A percentile compares a stretch with the other conserved stretches of the same genome.
Conservation (phyloP, 352 stramenopile genomes). For the Phytophthora sojae region DNA sequence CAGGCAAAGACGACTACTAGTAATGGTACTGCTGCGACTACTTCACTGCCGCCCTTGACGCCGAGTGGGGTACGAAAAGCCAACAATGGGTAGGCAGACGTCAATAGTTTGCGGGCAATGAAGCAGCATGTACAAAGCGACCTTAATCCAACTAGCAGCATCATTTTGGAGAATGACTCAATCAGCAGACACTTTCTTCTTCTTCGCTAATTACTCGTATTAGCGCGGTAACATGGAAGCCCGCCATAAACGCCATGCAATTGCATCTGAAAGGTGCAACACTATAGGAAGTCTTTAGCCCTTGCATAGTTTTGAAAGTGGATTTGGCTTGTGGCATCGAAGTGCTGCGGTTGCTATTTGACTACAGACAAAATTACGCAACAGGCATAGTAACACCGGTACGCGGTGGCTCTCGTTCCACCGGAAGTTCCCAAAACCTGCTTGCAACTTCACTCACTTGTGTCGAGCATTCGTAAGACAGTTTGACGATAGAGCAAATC, state of each 20-base stretch:
- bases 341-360: neutral
- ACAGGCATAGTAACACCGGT: no score
- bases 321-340: neutral
- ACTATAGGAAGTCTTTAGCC: no score
- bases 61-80: slow-evolving; percentile 12
- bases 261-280: no score
- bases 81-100: slow-evolving; percentile 1
- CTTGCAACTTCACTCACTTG: neutral
- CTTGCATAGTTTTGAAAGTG: no score
- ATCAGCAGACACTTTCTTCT: slow-evolving; percentile 2
- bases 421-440: no score
- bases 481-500: neutral
- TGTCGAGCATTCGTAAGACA: neutral
- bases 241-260: no score
- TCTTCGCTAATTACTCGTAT: neutral
- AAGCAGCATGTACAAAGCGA: slow-evolving; percentile 26
- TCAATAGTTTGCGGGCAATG: neutral
- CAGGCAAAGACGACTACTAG: slow-evolving; percentile 22
- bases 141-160: slow-evolving; percentile 5
- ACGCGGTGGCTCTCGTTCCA: no score
- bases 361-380: no score
- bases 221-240: no score
- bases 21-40: neutral
- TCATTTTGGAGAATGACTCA: slow-evolving; percentile 17
- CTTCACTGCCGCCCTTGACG: slow-evolving; percentile 21